phyloP scores from a whole-genome alignment of 2,329 filamentous ascomycete genomes.

The Conoideocrella luteorostrata region DNA sequence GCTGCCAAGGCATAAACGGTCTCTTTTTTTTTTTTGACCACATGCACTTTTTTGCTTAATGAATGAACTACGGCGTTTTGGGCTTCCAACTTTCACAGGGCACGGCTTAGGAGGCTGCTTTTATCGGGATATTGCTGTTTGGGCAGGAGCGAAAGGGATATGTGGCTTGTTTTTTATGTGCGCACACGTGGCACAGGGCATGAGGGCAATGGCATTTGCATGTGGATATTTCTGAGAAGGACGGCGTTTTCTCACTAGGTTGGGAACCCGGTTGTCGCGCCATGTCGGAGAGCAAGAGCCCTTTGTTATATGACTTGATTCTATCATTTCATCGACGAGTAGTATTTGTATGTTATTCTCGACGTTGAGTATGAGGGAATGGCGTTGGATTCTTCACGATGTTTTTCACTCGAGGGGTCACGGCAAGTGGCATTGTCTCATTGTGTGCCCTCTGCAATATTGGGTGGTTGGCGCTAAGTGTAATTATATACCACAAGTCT shows the following conservation, averaged over 20 bases:
- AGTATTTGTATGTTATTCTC: background rate
- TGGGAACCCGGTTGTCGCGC: background rate
- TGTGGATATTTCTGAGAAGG: conserved; percentile 6
- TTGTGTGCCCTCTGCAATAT: conserved; percentile 1
- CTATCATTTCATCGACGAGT: conserved; percentile 1
- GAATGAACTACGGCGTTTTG: conserved; percentile 29
- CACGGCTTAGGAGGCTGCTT: conserved; percentile 13
- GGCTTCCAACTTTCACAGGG: conserved; percentile 18
- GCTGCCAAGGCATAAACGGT: conserved; percentile 31
- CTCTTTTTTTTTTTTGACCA: conserved; percentile 17
- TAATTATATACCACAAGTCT: conserved; percentile 12
- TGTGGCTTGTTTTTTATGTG: conserved; percentile 16
- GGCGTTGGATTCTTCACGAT: background rate
- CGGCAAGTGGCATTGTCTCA: conserved; percentile 2
- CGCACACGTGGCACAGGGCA: conserved; percentile 13
- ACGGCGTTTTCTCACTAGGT: background rate
- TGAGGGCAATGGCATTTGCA: conserved; percentile 11
- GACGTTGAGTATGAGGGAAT: background rate
- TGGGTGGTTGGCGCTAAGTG: conserved; percentile 8
- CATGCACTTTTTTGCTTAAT: conserved; percentile 21
- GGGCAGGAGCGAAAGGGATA: conserved; percentile 14
- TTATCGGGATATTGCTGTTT: conserved; percentile 13
- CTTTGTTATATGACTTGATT: background rate
- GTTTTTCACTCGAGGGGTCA: background rate
- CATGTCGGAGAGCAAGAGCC: background rate